phyloP scores from a whole-genome alignment of 495 filamentous ascomycete species.

The Daldinia decipiens region DNA sequence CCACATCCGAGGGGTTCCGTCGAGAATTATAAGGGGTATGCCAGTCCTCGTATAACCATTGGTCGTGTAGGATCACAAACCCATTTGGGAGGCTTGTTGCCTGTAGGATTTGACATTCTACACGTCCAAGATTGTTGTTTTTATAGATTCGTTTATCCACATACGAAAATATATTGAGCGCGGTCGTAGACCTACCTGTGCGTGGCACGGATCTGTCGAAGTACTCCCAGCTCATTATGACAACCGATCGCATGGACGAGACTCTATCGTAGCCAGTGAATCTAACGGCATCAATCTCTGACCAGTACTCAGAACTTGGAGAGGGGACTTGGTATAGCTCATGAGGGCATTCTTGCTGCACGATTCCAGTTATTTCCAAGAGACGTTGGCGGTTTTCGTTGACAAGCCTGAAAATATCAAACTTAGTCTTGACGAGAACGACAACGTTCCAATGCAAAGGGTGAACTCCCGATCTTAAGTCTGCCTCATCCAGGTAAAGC shows the following conservation, averaged over 20 bases:
- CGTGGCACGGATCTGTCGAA: not conserved
- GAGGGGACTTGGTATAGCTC: not conserved
- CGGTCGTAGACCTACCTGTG: not conserved
- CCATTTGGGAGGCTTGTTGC: not conserved
- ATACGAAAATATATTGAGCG: not conserved
- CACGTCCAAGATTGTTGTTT: not conserved
- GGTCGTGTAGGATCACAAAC: constrained; percentile 5
- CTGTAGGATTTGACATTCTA: not conserved
- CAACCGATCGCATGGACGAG: not conserved
- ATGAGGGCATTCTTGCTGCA: not conserved
- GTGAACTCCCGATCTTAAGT: not conserved
- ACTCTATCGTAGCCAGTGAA: not conserved
- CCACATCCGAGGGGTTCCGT: not conserved
- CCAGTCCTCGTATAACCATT: not conserved
- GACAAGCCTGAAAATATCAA: not conserved
- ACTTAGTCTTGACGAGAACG: constrained; percentile 1
- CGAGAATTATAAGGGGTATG: not conserved
- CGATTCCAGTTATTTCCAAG: not conserved
- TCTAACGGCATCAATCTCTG: not conserved
- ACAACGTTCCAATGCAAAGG: not conserved
- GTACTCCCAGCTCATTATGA: not conserved
- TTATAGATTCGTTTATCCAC: constrained; percentile 2
- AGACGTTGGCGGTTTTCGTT: not conserved
- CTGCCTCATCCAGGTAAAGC: not conserved
- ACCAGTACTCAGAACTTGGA: not conserved